Conservation (phyloP, 768 basidiomycete species). For the Hypholoma fasciculare region DNA sequence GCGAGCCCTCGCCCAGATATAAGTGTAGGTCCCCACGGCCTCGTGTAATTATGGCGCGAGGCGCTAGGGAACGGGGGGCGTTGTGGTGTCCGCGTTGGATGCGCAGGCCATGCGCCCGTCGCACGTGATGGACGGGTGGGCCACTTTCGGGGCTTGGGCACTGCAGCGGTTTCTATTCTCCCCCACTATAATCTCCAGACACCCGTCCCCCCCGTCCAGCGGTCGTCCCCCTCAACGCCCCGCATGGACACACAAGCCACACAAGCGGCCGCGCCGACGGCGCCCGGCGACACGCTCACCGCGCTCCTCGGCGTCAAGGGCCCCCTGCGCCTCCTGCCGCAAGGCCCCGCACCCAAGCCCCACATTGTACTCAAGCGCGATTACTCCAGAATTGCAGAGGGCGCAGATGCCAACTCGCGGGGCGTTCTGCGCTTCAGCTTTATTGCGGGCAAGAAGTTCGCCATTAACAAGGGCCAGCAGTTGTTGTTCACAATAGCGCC, state of each 20-base stretch:
- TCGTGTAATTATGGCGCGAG: not conserved
- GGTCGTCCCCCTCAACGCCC: conserved; percentile 8
- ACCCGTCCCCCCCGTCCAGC: conserved; percentile 12
- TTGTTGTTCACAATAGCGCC: conserved; percentile 60
- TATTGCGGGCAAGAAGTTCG: conserved; percentile 69
- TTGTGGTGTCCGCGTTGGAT: not conserved
- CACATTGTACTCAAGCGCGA: conserved; percentile 70
- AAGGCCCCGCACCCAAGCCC: conserved; percentile 66
- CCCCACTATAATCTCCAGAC: conserved; percentile 14
- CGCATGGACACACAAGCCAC: conserved; percentile 40
- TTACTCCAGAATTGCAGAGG: conserved; percentile 43
- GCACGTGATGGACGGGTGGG: conserved; percentile 14
- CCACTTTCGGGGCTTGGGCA: conserved; percentile 15
- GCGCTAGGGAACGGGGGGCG: not conserved
- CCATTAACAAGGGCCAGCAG: conserved; percentile 70
- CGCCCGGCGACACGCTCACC: conserved; percentile 36
- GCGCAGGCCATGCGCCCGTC: conserved; percentile 2
- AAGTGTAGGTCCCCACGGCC: not conserved
- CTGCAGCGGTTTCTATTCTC: conserved; percentile 18
- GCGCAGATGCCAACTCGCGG: conserved; percentile 37
- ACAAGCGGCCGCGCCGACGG: conserved; percentile 30
- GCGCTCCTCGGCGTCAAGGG: conserved; percentile 65
- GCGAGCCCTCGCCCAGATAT: too few species aligned
- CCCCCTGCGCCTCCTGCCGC: conserved; percentile 61
- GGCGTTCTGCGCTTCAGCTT: conserved; percentile 57